phyloP scores from a whole-genome alignment of 1,139 yeast genomes.

The Saccharomyces hybrid region DNA sequence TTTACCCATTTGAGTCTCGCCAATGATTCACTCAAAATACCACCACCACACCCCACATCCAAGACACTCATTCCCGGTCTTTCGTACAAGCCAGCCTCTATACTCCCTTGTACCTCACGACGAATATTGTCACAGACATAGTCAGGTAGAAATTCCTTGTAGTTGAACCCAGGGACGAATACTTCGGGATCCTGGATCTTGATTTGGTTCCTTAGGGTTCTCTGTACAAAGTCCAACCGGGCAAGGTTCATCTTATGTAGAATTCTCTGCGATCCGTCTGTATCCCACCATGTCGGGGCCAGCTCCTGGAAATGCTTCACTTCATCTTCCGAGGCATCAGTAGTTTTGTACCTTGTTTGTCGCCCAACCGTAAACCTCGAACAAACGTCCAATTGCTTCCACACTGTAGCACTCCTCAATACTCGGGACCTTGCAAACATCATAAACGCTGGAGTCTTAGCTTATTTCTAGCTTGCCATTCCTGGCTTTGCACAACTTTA shows the following conservation, averaged over 20 bases:
- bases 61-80: conserved; percentile 43
- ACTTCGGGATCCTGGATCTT: conserved; percentile 39
- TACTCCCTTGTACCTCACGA: conserved; percentile 40
- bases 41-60: conserved; percentile 98
- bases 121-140: conserved; percentile 42
- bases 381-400: background rate
- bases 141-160: conserved; percentile 52
- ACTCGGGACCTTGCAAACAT: background rate
- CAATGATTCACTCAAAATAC: conserved; percentile 77
- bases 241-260: conserved; percentile 89
- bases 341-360: conserved; percentile 9
- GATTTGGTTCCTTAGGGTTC: conserved; percentile 45
- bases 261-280: conserved; percentile 84
- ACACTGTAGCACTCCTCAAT: background rate
- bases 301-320: conserved; percentile 72
- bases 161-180: conserved; percentile 72
- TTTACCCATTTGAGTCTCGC: conserved; percentile 65
- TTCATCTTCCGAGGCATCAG: conserved; percentile 42
- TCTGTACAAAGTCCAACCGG: conserved; percentile 77
- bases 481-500: background rate
- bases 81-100: conserved; percentile 37
- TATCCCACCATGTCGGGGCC: conserved; percentile 96
- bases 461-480: background rate
- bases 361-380: background rate
- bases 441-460: background rate